A percentile compares a stretch with the other conserved stretches of the same genome.
These are phyloP conservation scores for Sabuloglossum arenarium DNA, from an alignment of 495 filamentous ascomycete species.

Conservation along the genomic window DNA sequence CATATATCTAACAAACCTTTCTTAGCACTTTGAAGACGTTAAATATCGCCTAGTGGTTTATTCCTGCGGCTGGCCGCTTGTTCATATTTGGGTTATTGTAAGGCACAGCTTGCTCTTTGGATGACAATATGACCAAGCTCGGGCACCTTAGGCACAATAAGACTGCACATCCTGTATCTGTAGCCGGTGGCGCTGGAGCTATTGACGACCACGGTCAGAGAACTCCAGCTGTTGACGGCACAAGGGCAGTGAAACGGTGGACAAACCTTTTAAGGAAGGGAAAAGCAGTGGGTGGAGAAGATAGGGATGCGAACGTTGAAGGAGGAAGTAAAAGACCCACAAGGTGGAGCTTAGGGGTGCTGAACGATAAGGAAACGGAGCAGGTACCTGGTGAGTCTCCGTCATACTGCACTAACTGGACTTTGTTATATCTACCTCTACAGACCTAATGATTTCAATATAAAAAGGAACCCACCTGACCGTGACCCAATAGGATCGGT, in stretches of 20 bases:
- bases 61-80: background rate
- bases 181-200: background rate
- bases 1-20: too few relatives aligned
- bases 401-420: background rate
- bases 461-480: background rate
- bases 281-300: background rate
- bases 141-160: too few relatives aligned
- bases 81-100: too few relatives aligned
- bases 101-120: too few relatives aligned
- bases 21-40: too few relatives aligned
- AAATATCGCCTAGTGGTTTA: background rate
- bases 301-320: background rate
- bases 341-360: constrained; percentile 61
- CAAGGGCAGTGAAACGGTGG: background rate
- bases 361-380: constrained; percentile 65
- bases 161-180: background rate
- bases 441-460: background rate
- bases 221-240: background rate
- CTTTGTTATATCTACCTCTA: background rate
- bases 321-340: constrained; percentile 9
- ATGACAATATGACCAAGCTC: too few relatives aligned
- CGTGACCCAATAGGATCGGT: constrained; percentile 40
- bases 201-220: background rate
- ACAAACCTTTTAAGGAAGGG: background rate
- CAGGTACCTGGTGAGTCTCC: constrained; percentile 64